Conservation (phyloP, 106 monocot genomes). For the Dioscorea zingiberensis region DNA sequence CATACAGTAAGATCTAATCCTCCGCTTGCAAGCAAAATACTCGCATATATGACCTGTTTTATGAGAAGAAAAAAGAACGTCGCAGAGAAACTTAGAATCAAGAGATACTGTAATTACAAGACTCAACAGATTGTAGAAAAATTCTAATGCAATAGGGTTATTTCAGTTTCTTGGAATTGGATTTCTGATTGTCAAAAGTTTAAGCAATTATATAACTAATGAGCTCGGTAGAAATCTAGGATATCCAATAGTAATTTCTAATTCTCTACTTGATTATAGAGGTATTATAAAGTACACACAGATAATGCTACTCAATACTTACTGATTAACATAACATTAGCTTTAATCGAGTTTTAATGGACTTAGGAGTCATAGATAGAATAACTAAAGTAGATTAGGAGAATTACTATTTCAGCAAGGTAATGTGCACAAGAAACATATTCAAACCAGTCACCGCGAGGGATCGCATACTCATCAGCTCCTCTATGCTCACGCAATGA, state of each 20-base stretch:
- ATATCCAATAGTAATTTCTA: not conserved
- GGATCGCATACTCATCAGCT: constrained; percentile 70
- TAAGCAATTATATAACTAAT: not conserved
- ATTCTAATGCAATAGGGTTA: not conserved
- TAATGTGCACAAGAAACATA: constrained; percentile 87
- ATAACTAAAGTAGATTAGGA: not conserved
- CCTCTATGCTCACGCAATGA: constrained; percentile 53
- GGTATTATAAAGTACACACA: no score
- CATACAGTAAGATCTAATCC: constrained; percentile 65
- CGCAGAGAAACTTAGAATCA: not conserved
- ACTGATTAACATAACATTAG: not conserved
- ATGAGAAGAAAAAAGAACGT: not conserved
- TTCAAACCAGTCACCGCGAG: constrained; percentile 93
- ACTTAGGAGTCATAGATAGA: not conserved
- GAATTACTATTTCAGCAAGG: constrained; percentile 87
- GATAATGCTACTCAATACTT: no score
- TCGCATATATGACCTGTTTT: constrained; percentile 75
- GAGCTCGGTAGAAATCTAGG: not conserved
- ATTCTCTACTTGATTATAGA: not conserved
- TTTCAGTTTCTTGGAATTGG: not conserved
- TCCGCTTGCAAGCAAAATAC: constrained; percentile 71
- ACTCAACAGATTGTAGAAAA: no score
- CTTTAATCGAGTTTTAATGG: not conserved
- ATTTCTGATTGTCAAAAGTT: not conserved
- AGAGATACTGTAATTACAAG: no score